Percentiles rank a stretch among this genome's conserved stretches.
These are phyloP conservation scores for Picea mariana DNA, from an alignment of 83 land plant species.

Conservation along the genomic window DNA sequence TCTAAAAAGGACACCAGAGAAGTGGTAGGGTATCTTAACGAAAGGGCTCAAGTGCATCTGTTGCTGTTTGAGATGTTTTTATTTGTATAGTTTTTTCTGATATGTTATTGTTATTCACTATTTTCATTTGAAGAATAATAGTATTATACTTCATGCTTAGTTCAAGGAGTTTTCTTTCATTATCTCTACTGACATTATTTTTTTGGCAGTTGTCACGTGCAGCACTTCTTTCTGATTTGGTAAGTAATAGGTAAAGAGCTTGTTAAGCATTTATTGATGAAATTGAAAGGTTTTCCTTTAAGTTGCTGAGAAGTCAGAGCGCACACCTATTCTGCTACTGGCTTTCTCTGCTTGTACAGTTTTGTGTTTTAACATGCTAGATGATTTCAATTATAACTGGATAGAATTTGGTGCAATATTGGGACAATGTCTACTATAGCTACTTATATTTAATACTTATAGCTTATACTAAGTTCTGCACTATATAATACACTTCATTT, in stretches of 20 bases:
- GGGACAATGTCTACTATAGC: too few relatives aligned
- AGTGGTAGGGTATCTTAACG: constrained; percentile 53
- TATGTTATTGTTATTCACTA: not conserved
- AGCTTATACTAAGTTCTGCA: too few relatives aligned
- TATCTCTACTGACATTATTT: not conserved
- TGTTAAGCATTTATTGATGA: not conserved
- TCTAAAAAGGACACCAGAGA: constrained; percentile 74
- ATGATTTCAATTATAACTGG: too few relatives aligned
- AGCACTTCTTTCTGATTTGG: constrained; percentile 82
- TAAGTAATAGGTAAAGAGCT: constrained; percentile 33
- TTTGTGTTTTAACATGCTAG: too few relatives aligned
- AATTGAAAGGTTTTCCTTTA: not conserved
- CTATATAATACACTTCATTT: too few relatives aligned
- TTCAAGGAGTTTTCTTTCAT: not conserved
- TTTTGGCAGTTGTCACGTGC: constrained; percentile 81
- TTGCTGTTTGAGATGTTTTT: not conserved
- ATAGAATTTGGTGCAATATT: too few relatives aligned
- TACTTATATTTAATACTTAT: too few relatives aligned
- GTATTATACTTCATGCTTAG: not conserved
- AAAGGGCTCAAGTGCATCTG: not conserved
- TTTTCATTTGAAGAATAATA: constrained; percentile 8
- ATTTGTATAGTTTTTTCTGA: not conserved
- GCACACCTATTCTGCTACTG: too few relatives aligned
- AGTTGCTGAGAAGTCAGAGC: too few relatives aligned
- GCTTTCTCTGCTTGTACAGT: too few relatives aligned